Evolutionary conservation across 345 rosid species (phyloP), one percentile per base, ranked within the genome.

Genomic region (Acer saccharum): DNA sequence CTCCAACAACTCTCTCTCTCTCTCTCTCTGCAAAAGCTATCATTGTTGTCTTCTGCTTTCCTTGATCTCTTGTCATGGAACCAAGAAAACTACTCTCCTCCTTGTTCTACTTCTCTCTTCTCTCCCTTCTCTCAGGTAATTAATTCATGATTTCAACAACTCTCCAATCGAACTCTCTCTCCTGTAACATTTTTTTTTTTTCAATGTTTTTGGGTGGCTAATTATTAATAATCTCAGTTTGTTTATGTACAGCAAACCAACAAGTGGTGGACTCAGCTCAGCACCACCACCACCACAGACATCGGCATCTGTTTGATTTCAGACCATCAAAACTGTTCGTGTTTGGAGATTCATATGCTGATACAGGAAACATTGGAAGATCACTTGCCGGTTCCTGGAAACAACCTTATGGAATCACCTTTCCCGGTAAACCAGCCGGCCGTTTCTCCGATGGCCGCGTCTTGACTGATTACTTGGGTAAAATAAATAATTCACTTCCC

Each of bases 281-380:
- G 3, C 54, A 68, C 17, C 71, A 17, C 7, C 25, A 67, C 12
- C 21, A 27, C 7, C 67, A 63, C 39, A 12, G 10, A 25, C 12
- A 29, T 11, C 64, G 61, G 7, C 65, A 75, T 25, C 58, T 68
- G 10, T 68, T 76, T 60, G 75, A 65, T 12, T 80, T 74, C 50
- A 77, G 65, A 25, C 89, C 89, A 3, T 74, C 79, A 32, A 89
- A 83, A 85, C 86, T 91, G 39, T 89, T 91, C 72, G 95, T 88
- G 25, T 91, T 91, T 46, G 95, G 95, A 17, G 93, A 89, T 67
- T 91, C 95, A 1, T 91, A 89, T 10, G 92, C 81, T 8, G 95
- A 91, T 77, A 89, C 95, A 9, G 95, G 95, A 13, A 91, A 91
- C 86, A 72, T 58, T 79, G 32, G 75, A 1, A 85, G 69, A 60